phyloP scores from a whole-genome alignment of 495 filamentous ascomycete species.

The Penicillium psychrofluorescens region DNA sequence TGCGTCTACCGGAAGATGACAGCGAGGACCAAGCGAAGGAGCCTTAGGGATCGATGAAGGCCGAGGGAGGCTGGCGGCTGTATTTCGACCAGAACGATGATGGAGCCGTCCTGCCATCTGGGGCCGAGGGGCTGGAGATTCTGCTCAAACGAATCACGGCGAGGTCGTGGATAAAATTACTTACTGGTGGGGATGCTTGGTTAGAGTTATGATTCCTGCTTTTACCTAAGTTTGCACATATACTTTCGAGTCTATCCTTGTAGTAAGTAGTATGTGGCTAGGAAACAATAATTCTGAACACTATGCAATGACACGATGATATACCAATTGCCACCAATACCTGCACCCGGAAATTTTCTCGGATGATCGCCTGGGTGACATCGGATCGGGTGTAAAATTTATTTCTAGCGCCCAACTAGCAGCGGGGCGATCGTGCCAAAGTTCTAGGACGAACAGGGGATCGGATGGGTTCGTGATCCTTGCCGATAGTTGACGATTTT shows the following conservation, averaged over 20 bases:
- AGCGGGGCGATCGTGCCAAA: background rate
- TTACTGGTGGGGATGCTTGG: background rate
- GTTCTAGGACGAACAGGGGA: slow-evolving; percentile 1
- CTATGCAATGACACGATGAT: no score
- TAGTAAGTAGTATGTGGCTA: no score
- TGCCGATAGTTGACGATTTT: background rate
- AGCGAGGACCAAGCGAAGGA: slow-evolving; percentile 3
- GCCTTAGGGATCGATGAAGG: slow-evolving; percentile 11
- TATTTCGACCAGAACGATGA: slow-evolving; percentile 22
- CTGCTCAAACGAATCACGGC: slow-evolving; percentile 16
- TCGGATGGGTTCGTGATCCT: background rate
- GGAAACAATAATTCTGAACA: no score
- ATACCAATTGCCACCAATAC: no score
- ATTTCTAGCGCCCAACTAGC: background rate
- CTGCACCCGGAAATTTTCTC: background rate
- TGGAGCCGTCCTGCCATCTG: slow-evolving; percentile 17
- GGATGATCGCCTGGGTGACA: background rate
- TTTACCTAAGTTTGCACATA: background rate
- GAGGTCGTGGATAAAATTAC: slow-evolving; percentile 4
- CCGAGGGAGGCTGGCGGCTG: slow-evolving; percentile 18
- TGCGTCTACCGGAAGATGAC: slow-evolving; percentile 14
- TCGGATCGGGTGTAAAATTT: background rate
- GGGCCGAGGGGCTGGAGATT: slow-evolving; percentile 16
- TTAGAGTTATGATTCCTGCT: background rate
- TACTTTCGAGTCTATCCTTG: background rate